A percentile compares a stretch with the other conserved stretches of the same genome.
Evolutionary conservation across 768 basidiomycete species (phyloP).

Genomic region (Boletus vinaceobasis): DNA sequence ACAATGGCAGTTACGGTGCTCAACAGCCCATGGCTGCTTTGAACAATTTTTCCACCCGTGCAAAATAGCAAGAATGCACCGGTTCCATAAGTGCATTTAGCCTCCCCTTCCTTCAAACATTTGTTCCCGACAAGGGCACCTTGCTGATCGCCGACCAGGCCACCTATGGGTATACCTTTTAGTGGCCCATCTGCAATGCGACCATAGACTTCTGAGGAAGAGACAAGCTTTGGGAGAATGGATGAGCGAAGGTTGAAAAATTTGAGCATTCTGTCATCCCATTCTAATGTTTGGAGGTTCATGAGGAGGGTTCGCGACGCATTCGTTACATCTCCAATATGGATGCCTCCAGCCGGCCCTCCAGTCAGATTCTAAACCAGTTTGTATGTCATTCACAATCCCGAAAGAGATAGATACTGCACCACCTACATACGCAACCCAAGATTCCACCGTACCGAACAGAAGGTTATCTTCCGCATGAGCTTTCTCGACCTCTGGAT

Average conservation of each 20-base stretch:
- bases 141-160: slow-evolving; percentile 97
- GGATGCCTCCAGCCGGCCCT: slow-evolving; percentile 62
- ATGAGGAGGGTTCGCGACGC: slow-evolving; percentile 94
- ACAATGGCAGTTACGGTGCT: slow-evolving; percentile 60
- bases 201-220: slow-evolving; percentile 92
- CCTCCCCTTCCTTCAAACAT: slow-evolving; percentile 85
- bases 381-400: background rate
- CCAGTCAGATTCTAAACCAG: slow-evolving; percentile 73
- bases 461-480: slow-evolving; percentile 77
- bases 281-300: slow-evolving; percentile 75
- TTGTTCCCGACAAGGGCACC: slow-evolving; percentile 96
- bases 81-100: slow-evolving; percentile 98
- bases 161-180: slow-evolving; percentile 79
- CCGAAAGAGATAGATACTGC: slow-evolving; percentile 18
- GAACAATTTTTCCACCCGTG: slow-evolving; percentile 83
- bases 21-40: slow-evolving; percentile 82
- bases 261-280: slow-evolving; percentile 77
- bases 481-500: slow-evolving; percentile 70
- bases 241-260: slow-evolving; percentile 83
- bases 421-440: slow-evolving; percentile 80
- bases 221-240: slow-evolving; percentile 83
- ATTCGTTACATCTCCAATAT: slow-evolving; percentile 92
- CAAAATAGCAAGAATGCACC: slow-evolving; percentile 96
- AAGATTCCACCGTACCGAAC: slow-evolving; percentile 96
- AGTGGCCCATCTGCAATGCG: slow-evolving; percentile 63